phyloP scores from a whole-genome alignment of 768 basidiomycete species.

The Auricularia heimuer region DNA sequence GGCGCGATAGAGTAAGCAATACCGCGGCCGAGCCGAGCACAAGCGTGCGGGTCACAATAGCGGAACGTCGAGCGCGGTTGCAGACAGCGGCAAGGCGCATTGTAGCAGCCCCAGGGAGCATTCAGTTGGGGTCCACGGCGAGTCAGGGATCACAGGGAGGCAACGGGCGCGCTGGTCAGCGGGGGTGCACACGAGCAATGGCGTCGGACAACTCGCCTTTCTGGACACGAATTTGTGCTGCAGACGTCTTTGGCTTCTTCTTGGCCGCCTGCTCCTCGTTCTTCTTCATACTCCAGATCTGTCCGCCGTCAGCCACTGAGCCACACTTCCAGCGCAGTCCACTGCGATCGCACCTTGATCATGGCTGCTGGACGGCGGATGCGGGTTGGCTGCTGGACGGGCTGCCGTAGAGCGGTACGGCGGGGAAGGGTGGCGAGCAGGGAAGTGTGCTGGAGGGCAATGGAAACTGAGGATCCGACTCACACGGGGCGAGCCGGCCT shows the following conservation, averaged over 20 bases:
- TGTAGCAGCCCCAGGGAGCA: too few species aligned
- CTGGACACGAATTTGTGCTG: constrained; percentile 98
- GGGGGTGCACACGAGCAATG: neutral
- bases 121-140: neutral
- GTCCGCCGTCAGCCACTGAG: neutral
- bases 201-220: constrained; percentile 54
- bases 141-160: neutral
- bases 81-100: too few species aligned
- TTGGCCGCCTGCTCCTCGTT: constrained; percentile 93
- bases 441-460: constrained; percentile 11
- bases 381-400: neutral
- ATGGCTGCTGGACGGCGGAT: constrained; percentile 17
- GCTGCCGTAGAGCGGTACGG: neutral
- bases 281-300: constrained; percentile 99
- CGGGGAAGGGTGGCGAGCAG: constrained; percentile 3
- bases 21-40: too few species aligned
- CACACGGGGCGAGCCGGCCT: neutral
- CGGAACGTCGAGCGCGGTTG: too few species aligned
- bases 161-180: constrained; percentile 1
- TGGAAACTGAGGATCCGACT: constrained; percentile 4
- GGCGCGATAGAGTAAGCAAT: too few species aligned
- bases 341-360: constrained; percentile 31
- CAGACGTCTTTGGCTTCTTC: constrained; percentile 97
- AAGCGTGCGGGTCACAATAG: too few species aligned
- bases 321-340: neutral